Base-by-base conservation (phyloP, 2,329 filamentous ascomycete species). In the Septoria petroselini region DNA sequence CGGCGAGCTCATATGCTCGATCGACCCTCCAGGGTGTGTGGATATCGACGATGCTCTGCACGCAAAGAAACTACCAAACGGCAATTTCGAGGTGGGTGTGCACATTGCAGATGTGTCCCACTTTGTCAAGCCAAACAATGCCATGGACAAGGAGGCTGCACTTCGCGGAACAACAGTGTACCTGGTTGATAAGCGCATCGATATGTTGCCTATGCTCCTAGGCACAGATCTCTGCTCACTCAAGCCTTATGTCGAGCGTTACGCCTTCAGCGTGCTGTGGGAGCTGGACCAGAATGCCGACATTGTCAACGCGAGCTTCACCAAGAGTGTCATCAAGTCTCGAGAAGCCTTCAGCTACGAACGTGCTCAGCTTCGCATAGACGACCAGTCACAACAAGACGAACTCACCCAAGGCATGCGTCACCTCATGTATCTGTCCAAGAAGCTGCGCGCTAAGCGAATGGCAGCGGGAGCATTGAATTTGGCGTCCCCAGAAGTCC, bases 21-120 rank as follows among this genome's bases (percentile, higher is more conserved):
- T 98, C 63, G 93, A 98, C 67, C 93, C 93, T 41, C 82, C 89
- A 23, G 91, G 91, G 1, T 98, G 93, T 70, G 91, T 97, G 64
- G 93, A 98, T 74, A 98, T 98, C 51, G 93, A 98, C 63, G 94
- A 98, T 70, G 93, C 93, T 14, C 80, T 98, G 5, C 94, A 98
- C 69, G 91, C 93, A 5, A 80, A 84, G 53, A 77, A 79, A 42
- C 73, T 98, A 17, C 85, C 89, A 0, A 97, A 97, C 63, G 93
- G 94, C 35, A 96, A 97, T 68, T 91, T 84, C 58, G 89, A 97
- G 69, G 90, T 98, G 7, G 93, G 93, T 57, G 93, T 98, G 12
- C 94, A 98, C 70, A 98, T 98, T 70, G 94, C 93, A 21, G 93
- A 98, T 69, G 93, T 98, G n/a, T 97, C 93, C 7, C 87, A 98